Percentiles rank a stretch among this genome's conserved stretches.
These are phyloP conservation scores for Lagenidium giganteum DNA, from an alignment of 352 stramenopile genomes.

Conservation along the genomic window DNA sequence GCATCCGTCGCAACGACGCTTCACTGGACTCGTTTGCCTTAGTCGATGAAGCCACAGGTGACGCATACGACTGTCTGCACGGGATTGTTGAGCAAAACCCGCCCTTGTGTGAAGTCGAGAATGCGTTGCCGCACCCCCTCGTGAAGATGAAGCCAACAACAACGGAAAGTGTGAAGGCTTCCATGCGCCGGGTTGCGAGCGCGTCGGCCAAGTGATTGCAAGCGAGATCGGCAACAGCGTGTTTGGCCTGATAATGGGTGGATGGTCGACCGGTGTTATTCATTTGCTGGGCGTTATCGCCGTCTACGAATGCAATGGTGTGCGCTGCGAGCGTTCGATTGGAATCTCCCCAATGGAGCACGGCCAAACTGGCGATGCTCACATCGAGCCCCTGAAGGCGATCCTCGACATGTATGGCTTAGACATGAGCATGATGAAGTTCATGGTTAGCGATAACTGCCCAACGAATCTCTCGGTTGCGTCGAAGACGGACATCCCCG, in stretches of 20 bases:
- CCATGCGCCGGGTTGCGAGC: conserved; percentile 3
- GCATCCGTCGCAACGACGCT: not conserved
- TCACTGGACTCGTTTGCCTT: not conserved
- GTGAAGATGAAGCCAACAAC: conserved; percentile 6
- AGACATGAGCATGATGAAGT: conserved; percentile 2
- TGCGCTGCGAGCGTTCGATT: not conserved
- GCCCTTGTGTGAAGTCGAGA: conserved; percentile 4
- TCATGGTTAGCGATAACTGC: too few relatives aligned
- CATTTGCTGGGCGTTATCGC: conserved; percentile 10
- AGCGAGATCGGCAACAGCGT: not conserved
- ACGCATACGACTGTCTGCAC: conserved; percentile 7
- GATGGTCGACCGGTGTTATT: not conserved
- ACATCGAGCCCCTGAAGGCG: conserved; percentile 1
- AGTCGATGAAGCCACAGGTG: not conserved
- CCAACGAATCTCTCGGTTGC: too few relatives aligned
- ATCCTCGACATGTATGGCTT: conserved; percentile 12
- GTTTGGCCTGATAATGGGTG: conserved; percentile 6
- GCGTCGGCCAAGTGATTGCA: not conserved
- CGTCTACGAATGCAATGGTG: not conserved
- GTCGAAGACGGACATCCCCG: too few relatives aligned
- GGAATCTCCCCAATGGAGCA: conserved; percentile 2
- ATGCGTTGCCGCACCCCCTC: not conserved
- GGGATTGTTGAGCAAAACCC: not conserved
- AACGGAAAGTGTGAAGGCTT: conserved; percentile 3
- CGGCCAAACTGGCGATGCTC: conserved; percentile 2